A percentile compares a stretch with the other conserved stretches of the same genome.
Evolutionary conservation across 768 basidiomycete species (phyloP).

Genomic region (Hysterangium stoloniferum): DNA sequence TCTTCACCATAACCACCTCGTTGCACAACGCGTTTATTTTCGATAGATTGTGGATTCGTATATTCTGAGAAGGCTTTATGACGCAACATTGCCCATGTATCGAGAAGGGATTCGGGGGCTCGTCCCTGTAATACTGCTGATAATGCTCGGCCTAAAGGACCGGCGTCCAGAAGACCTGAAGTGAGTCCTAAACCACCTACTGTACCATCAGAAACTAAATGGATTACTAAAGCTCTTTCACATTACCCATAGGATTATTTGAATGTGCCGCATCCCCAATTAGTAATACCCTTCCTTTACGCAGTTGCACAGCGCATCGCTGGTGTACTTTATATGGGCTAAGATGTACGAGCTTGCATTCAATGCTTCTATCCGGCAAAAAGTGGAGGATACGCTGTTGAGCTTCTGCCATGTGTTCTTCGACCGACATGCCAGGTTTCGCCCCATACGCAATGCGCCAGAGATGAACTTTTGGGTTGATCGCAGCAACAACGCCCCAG

Average conservation of each 20-base stretch:
- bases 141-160: background rate
- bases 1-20: background rate
- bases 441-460: slow-evolving; percentile 8
- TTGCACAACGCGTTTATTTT: background rate
- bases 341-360: slow-evolving; percentile 15
- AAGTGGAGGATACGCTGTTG: slow-evolving; percentile 21
- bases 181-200: background rate
- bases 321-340: slow-evolving; percentile 12
- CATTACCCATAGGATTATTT: background rate
- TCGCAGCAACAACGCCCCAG: slow-evolving; percentile 3
- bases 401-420: slow-evolving; percentile 8
- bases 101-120: background rate
- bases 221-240: background rate
- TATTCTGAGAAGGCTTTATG: background rate
- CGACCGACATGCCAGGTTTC: background rate
- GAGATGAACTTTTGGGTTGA: slow-evolving; percentile 6
- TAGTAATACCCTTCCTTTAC: slow-evolving; percentile 11
- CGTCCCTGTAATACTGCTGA: background rate
- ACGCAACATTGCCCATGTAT: background rate
- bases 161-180: background rate
- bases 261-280: slow-evolving; percentile 15
- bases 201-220: background rate
- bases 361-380: slow-evolving; percentile 11
- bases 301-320: slow-evolving; percentile 10
- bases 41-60: slow-evolving; percentile 1